Conservation (phyloP, 768 basidiomycete species). For the Trametes cinnabarina region DNA sequence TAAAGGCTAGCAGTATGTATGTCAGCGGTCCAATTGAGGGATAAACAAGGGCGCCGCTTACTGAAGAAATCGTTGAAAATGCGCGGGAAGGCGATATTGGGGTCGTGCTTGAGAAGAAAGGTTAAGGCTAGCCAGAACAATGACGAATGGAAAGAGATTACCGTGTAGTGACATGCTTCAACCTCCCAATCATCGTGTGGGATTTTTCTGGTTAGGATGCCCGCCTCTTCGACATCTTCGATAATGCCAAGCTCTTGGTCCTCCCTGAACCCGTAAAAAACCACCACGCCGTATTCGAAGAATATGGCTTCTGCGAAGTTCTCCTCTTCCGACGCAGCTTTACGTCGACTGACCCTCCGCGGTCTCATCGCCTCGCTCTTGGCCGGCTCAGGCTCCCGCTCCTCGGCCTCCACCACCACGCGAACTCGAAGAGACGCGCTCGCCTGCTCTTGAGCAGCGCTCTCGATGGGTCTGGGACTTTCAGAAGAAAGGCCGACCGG, state of each 20-base stretch:
- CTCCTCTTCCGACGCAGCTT: conserved; percentile 35
- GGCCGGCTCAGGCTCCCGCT: conserved; percentile 2
- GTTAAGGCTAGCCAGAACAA: background rate
- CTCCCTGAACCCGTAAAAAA: conserved; percentile 87
- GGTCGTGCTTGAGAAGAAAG: conserved; percentile 62
- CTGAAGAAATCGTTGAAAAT: conserved; percentile 98
- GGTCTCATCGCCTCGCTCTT: conserved; percentile 5
- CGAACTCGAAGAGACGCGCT: background rate
- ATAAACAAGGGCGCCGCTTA: conserved; percentile 37
- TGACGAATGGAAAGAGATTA: conserved; percentile 27
- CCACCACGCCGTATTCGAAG: conserved; percentile 86
- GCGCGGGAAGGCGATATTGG: conserved; percentile 78
- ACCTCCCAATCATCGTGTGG: conserved; percentile 68
- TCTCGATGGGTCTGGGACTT: background rate
- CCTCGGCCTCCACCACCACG: background rate
- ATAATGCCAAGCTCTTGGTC: conserved; percentile 76
- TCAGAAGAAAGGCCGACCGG: background rate
- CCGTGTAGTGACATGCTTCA: conserved; percentile 88
- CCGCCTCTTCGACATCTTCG: conserved; percentile 77
- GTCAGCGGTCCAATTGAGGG: background rate
- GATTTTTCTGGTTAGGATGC: conserved; percentile 62
- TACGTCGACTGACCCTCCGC: conserved; percentile 15
- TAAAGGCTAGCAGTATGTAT: conserved; percentile 61
- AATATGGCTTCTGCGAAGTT: conserved; percentile 74
- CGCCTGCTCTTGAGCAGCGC: background rate